A percentile compares a stretch with the other conserved stretches of the same genome.
These are phyloP conservation scores for Mortierella sp. DNA, from an alignment of 371 early-diverging fungal genomes.

Conservation along the genomic window DNA sequence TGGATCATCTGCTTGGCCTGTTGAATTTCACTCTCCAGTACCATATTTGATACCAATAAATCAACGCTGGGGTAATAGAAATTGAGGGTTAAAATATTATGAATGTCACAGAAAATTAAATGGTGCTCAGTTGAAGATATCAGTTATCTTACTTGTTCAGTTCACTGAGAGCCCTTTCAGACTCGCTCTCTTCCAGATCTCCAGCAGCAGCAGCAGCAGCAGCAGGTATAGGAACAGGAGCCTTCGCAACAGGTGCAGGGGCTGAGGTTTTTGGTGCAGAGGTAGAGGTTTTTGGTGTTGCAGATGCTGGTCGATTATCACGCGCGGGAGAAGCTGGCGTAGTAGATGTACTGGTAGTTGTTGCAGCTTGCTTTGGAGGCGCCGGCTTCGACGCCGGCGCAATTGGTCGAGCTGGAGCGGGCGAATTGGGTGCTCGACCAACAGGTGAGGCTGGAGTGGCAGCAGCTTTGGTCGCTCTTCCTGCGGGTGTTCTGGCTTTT, in stretches of 20 bases:
- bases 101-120: not conserved
- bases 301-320: slow-evolving; percentile 9
- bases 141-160: slow-evolving; percentile 63
- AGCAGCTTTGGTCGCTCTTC: slow-evolving; percentile 6
- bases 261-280: slow-evolving; percentile 2
- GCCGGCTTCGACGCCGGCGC: slow-evolving; percentile 11
- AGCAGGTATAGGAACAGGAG: slow-evolving; percentile 6
- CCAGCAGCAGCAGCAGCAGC: slow-evolving; percentile 1
- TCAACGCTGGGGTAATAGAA: slow-evolving; percentile 68
- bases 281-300: slow-evolving; percentile 3
- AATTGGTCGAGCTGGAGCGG: slow-evolving; percentile 22
- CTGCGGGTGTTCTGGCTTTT: slow-evolving; percentile 25
- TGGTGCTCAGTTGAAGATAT: slow-evolving; percentile 29
- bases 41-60: slow-evolving; percentile 79
- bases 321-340: slow-evolving; percentile 1
- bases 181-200: slow-evolving; percentile 26
- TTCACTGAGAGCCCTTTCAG: slow-evolving; percentile 59
- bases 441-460: slow-evolving; percentile 7
- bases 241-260: slow-evolving; percentile 6
- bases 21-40: slow-evolving; percentile 80
- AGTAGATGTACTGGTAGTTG: not conserved
- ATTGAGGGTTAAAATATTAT: not conserved
- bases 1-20: slow-evolving; percentile 64
- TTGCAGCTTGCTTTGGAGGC: slow-evolving; percentile 13
- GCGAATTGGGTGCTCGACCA: slow-evolving; percentile 11